Conservation (phyloP, 2,329 filamentous ascomycete species). For the Trichoderma aggressivum region DNA sequence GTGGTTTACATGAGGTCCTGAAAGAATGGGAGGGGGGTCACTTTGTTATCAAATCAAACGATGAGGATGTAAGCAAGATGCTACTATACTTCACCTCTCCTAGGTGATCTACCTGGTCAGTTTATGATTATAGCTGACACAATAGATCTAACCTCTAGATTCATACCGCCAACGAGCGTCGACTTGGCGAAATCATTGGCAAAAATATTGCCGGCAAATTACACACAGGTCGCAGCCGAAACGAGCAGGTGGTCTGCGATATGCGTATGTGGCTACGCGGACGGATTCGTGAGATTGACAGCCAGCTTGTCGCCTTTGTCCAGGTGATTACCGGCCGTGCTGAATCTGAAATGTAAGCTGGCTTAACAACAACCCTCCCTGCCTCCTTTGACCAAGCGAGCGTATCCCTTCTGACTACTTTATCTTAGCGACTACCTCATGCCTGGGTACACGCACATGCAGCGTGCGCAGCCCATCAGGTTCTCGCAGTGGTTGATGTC, state of each 20-base stretch:
- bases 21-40: conserved; percentile 51
- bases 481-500: conserved; percentile 67
- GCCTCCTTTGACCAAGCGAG: background rate
- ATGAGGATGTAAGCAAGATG: conserved; percentile 42
- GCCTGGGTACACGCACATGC: conserved; percentile 86
- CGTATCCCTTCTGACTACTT: background rate
- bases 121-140: background rate
- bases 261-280: conserved; percentile 80
- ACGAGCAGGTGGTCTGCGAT: conserved; percentile 86
- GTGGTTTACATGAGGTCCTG: conserved; percentile 61
- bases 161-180: conserved; percentile 66
- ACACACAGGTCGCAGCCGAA: conserved; percentile 82
- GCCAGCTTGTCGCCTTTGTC: conserved; percentile 65
- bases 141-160: conserved; percentile 27
- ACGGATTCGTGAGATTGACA: conserved; percentile 67
- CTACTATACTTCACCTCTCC: background rate
- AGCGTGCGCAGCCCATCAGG: conserved; percentile 74
- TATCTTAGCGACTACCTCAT: conserved; percentile 59
- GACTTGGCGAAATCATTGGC: conserved; percentile 79
- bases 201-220: conserved; percentile 83
- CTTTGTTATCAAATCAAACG: conserved; percentile 51
- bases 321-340: conserved; percentile 66
- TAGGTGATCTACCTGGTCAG: background rate
- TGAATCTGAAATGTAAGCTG: conserved; percentile 59
- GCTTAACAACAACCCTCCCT: background rate